Evolutionary conservation across 2,329 filamentous ascomycete species (phyloP).

Genomic region (Fusarium verticillioides): DNA sequence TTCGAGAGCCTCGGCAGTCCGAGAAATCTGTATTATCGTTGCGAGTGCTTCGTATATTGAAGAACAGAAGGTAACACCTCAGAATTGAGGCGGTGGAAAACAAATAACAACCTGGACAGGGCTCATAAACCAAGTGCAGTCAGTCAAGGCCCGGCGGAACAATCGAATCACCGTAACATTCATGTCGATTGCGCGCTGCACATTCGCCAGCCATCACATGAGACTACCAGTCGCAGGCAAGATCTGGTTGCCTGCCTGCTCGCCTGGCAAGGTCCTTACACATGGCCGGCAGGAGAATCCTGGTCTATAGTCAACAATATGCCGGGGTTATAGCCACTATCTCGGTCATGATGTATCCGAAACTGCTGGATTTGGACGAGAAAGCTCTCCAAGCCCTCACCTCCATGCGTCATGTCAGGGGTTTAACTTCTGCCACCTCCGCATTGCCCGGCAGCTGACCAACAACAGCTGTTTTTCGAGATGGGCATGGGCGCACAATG

Average conservation of each 20-base stretch:
- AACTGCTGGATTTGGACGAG: conserved; percentile 25
- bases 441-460: conserved; percentile 21
- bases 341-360: conserved; percentile 26
- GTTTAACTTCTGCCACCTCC: conserved; percentile 16
- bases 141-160: neutral
- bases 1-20: conserved; percentile 7
- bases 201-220: conserved; percentile 22
- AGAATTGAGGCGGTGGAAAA: neutral
- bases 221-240: conserved; percentile 19
- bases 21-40: neutral
- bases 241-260: conserved; percentile 5
- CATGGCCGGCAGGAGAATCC: conserved; percentile 9
- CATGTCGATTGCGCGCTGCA: neutral
- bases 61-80: neutral
- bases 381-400: conserved; percentile 13
- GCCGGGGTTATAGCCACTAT: conserved; percentile 14
- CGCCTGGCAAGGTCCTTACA: conserved; percentile 1
- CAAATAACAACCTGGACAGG: neutral
- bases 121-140: neutral
- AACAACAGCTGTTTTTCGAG: conserved; percentile 11
- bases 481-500: conserved; percentile 5
- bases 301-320: conserved; percentile 20
- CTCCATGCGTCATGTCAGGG: conserved; percentile 20
- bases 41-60: neutral
- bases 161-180: neutral